phyloP scores from a whole-genome alignment of 1,284 basidiomycete species.

The Ganoderma lucidum region DNA sequence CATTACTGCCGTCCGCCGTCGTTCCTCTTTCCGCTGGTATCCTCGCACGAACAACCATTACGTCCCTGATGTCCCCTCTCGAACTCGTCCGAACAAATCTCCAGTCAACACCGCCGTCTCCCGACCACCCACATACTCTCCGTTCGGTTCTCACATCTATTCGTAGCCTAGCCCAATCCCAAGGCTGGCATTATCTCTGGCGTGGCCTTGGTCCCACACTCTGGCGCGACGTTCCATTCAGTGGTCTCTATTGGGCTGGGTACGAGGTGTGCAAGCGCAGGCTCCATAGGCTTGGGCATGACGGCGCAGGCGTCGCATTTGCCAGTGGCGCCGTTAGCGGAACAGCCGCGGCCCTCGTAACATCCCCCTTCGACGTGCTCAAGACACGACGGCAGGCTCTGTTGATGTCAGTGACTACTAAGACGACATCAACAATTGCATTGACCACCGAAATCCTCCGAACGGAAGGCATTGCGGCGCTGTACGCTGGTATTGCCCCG shows the following conservation, averaged over 20 bases:
- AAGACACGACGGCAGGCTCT: slow-evolving; percentile 92
- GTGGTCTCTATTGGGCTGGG: slow-evolving; percentile 90
- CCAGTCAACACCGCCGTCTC: slow-evolving; percentile 83
- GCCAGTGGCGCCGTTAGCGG: slow-evolving; percentile 85
- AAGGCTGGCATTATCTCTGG: slow-evolving; percentile 85
- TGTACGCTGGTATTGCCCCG: slow-evolving; percentile 89
- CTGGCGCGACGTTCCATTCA: slow-evolving; percentile 98
- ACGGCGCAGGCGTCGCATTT: slow-evolving; percentile 81
- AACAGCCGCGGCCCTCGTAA: slow-evolving; percentile 85
- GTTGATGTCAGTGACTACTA: slow-evolving; percentile 59
- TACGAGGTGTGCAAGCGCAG: slow-evolving; percentile 73
- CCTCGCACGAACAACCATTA: slow-evolving; percentile 82
- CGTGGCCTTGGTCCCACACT: slow-evolving; percentile 91
- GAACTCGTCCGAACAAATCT: slow-evolving; percentile 95
- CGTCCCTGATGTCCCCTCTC: slow-evolving; percentile 86
- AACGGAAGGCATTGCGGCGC: slow-evolving; percentile 80
- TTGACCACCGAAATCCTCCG: slow-evolving; percentile 76
- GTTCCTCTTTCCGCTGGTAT: slow-evolving; percentile 88
- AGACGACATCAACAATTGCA: slow-evolving; percentile 58
- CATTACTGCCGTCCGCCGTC: slow-evolving; percentile 62
- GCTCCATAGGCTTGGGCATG: slow-evolving; percentile 58
- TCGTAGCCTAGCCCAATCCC: slow-evolving; percentile 62
- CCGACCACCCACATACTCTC: slow-evolving; percentile 77
- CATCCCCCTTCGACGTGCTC: slow-evolving; percentile 96
- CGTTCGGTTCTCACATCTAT: slow-evolving; percentile 72